Base-by-base conservation (phyloP, 306 rosid species). In the Lathyrus oleraceus region DNA sequence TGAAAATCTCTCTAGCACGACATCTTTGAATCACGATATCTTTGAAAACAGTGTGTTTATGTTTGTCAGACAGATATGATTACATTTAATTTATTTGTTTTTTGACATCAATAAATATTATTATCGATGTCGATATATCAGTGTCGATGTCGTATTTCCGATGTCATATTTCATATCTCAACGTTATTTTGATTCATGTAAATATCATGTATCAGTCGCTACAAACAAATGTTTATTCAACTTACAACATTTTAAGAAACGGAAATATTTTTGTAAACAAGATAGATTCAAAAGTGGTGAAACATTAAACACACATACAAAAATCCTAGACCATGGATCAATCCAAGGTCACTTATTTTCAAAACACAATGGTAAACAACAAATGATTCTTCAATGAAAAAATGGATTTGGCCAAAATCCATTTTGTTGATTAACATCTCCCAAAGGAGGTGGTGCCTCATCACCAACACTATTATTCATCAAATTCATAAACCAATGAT, bases 401-500 rank as follows among this genome's bases (percentile, higher is more conserved):
- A 77, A 77, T 1, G 78, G 48, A 30, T 64, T 69, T 13, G 68
- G 74, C 82, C 82, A 81, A 49, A 77, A 81, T 1, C 74, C 74
- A 73, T 63, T 79, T 28, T 71, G 76, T 5, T 73, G 66, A 64
- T 59, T 48, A 2, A 64, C 77, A 30, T 73, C 79, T 16, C 71
- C 80, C 49, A 68, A 48, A 58, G 77, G 64, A 54, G 60, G 7
- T 19, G 60, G 7, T 19, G 77, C 21, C 72, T 81, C 80, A 21
- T 54, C 76, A 1, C 70, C 76, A 53, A 71, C 79, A 61, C 75
- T 66, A 49, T 14, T 32, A 32, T 47, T 78, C 78, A 81, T 73
- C 80, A 77, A 42, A 16, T 81, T 76, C 74, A 64, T 48, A 4
- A 77, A 77, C 79, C 82, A 81, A 48, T 73, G 63, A 52, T 81